These are phyloP conservation scores for Naganishia vaughanmartiniae DNA, from an alignment of 768 basidiomycete genomes.

Conservation along the genomic window DNA sequence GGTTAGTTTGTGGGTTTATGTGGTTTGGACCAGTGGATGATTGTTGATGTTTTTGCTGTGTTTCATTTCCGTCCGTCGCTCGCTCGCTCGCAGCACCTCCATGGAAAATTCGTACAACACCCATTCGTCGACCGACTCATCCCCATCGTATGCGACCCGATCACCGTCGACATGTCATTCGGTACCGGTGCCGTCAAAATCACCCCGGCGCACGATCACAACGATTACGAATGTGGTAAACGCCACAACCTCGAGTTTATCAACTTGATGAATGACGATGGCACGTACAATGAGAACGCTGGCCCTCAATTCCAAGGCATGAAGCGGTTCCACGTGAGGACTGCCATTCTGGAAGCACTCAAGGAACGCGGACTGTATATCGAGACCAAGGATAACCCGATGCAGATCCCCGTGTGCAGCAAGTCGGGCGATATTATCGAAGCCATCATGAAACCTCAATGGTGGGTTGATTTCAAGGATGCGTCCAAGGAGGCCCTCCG, in stretches of 20 bases:
- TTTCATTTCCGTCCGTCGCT: too few species aligned
- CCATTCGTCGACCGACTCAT: conserved; percentile 83
- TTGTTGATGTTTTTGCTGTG: background rate
- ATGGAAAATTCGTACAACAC: conserved; percentile 85
- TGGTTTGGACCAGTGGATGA: background rate
- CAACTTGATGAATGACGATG: conserved; percentile 93
- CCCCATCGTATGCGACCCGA: conserved; percentile 80
- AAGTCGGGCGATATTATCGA: conserved; percentile 98
- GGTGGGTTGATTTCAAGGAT: conserved; percentile 95
- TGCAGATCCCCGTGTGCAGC: conserved; percentile 95
- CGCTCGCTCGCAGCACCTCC: conserved; percentile 64
- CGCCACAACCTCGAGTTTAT: conserved; percentile 86
- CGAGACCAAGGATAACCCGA: conserved; percentile 92
- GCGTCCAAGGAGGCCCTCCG: conserved; percentile 84
- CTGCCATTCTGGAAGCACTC: conserved; percentile 74
- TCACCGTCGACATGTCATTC: conserved; percentile 86
- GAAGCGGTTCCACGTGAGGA: conserved; percentile 92
- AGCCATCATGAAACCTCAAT: conserved; percentile 91
- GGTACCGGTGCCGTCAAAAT: conserved; percentile 99
- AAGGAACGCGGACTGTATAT: conserved; percentile 81
- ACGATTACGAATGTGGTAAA: conserved; percentile 90
- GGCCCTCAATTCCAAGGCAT: conserved; percentile 84
- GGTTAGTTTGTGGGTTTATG: conserved; percentile 52
- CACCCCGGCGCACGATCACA: conserved; percentile 94
- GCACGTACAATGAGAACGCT: conserved; percentile 86